Percentiles rank a stretch among this genome's conserved stretches.
Conservation (phyloP, 495 filamentous ascomycete species). For the Paragyromitra xinjiangensis region DNA sequence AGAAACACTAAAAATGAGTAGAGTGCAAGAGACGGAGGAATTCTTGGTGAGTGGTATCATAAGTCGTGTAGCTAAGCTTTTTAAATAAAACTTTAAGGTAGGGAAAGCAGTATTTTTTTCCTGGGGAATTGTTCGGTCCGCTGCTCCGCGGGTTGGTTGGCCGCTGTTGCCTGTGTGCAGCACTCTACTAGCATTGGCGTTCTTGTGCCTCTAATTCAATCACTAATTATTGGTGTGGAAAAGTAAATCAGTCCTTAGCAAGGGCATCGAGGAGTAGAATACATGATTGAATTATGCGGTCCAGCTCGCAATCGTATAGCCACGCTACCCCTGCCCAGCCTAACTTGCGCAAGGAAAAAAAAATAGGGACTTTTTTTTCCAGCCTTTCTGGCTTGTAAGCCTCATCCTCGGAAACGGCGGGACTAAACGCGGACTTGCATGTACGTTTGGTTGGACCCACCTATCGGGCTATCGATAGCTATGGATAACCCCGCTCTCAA, state of each 20-base stretch:
- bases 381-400: neutral
- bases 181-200: too few relatives aligned
- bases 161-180: neutral
- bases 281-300: neutral
- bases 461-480: neutral
- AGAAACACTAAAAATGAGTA: neutral
- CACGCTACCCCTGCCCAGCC: too few relatives aligned
- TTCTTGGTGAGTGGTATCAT: neutral
- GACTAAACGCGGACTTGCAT: neutral
- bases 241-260: neutral
- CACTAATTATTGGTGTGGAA: neutral
- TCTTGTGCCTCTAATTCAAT: too few relatives aligned
- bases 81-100: neutral
- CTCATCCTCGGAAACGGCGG: constrained; percentile 6
- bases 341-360: neutral
- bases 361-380: neutral
- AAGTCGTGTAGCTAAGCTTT: neutral
- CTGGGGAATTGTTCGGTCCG: neutral
- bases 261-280: neutral
- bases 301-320: neutral
- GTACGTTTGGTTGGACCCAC: neutral
- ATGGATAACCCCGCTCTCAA: constrained; percentile 5
- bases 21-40: neutral
- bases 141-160: neutral
- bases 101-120: neutral